Conservation (phyloP, 805 yeast genomes). For the Suhomyces faveliae region DNA sequence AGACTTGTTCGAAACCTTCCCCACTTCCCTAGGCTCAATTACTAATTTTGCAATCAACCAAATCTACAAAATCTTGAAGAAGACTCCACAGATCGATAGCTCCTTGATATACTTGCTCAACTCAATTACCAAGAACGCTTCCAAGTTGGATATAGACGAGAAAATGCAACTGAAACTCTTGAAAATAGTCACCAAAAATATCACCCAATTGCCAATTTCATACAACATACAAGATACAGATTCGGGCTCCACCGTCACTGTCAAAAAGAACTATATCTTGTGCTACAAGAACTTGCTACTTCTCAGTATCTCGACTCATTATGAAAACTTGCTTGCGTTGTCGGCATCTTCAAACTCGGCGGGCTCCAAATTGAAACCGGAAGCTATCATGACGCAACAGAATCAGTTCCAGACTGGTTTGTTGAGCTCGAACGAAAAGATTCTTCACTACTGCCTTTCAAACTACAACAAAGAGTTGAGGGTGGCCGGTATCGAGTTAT, state of each 20-base stretch:
- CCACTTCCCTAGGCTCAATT: conserved; percentile 36
- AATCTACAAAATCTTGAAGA: conserved; percentile 40
- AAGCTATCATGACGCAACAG: conserved; percentile 40
- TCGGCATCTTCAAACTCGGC: conserved; percentile 35
- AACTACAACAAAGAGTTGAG: conserved; percentile 36
- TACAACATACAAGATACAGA: conserved; percentile 16
- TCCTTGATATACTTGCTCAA: conserved; percentile 32
- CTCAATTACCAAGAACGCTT: conserved; percentile 32
- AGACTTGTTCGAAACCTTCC: conserved; percentile 38
- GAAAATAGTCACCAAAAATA: conserved; percentile 31
- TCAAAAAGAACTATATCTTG: conserved; percentile 32
- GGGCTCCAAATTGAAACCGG: conserved; percentile 43
- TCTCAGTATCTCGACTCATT: conserved; percentile 34
- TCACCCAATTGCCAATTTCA: conserved; percentile 19
- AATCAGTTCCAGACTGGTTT: conserved; percentile 34
- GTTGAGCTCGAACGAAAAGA: conserved; percentile 30
- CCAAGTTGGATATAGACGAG: conserved; percentile 40
- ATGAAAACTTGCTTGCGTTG: conserved; percentile 35
- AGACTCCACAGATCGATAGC: conserved; percentile 23
- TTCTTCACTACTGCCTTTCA: conserved; percentile 28
- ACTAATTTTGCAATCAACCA: conserved; percentile 33
- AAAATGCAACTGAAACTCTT: conserved; percentile 36
- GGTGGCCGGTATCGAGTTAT: conserved; percentile 34
- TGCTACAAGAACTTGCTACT: conserved; percentile 32
- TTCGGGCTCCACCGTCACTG: conserved; percentile 18